phyloP scores from a whole-genome alignment of 1,284 basidiomycete species.

The Trametes polyzona region DNA sequence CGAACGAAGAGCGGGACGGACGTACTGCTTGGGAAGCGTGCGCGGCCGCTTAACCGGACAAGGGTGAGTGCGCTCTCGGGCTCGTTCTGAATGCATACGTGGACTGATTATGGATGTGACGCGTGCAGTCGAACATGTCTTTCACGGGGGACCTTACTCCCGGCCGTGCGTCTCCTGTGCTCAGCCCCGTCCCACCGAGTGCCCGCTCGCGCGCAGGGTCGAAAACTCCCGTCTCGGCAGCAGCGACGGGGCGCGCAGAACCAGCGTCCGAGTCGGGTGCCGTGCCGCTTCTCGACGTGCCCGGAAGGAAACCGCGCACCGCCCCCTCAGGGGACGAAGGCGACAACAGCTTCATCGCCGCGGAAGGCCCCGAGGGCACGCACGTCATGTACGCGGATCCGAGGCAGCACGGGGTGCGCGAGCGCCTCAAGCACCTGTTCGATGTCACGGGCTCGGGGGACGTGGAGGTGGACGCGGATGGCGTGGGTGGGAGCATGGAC shows the following conservation, averaged over 20 bases:
- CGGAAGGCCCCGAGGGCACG: slow-evolving; percentile 43
- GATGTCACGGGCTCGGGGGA: slow-evolving; percentile 20
- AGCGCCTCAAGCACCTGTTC: slow-evolving; percentile 47
- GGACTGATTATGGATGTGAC: not conserved
- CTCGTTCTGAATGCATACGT: not conserved
- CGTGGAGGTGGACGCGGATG: slow-evolving; percentile 14
- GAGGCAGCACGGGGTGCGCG: slow-evolving; percentile 57
- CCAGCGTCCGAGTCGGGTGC: not conserved
- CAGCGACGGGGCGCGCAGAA: not conserved
- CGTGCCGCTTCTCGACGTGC: not conserved
- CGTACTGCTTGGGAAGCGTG: slow-evolving; percentile 42
- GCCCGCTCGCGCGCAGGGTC: not conserved
- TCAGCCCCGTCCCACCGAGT: not conserved
- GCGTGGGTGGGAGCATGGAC: slow-evolving; percentile 21
- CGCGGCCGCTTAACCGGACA: slow-evolving; percentile 44
- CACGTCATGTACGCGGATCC: slow-evolving; percentile 73
- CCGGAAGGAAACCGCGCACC: not conserved
- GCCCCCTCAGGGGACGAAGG: slow-evolving; percentile 30
- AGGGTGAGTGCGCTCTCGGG: slow-evolving; percentile 39
- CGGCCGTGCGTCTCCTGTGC: not conserved
- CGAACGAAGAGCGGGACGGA: slow-evolving; percentile 12
- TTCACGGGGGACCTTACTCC: slow-evolving; percentile 1
- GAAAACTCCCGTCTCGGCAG: not conserved
- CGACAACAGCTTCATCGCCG: slow-evolving; percentile 29
- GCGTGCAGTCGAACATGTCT: slow-evolving; percentile 7